Conservation (phyloP, 2,329 filamentous ascomycete species). For the Pyrenophora seminiperda region DNA sequence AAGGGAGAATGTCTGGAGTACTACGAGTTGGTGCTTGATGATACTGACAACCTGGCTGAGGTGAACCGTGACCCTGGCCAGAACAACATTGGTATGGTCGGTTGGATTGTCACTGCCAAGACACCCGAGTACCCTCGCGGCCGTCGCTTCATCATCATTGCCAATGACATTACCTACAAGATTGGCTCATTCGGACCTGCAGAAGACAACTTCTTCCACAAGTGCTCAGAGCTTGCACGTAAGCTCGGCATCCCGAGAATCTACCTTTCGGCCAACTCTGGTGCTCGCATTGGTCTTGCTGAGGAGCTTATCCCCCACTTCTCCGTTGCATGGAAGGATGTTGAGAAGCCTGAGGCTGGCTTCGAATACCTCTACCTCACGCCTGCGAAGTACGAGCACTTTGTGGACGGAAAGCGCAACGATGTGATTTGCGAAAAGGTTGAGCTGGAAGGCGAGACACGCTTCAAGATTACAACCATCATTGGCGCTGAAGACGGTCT, state of each 20-base stretch:
- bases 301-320: slow-evolving; percentile 97
- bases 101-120: slow-evolving; percentile 92
- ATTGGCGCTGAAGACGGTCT: slow-evolving; percentile 93
- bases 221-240: slow-evolving; percentile 94
- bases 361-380: slow-evolving; percentile 98
- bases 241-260: slow-evolving; percentile 95
- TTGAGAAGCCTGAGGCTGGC: slow-evolving; percentile 77
- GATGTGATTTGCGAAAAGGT: slow-evolving; percentile 88
- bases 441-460: slow-evolving; percentile 82
- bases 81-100: slow-evolving; percentile 97
- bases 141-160: slow-evolving; percentile 90
- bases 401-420: slow-evolving; percentile 75
- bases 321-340: slow-evolving; percentile 94
- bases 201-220: slow-evolving; percentile 98
- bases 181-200: slow-evolving; percentile 96
- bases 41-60: slow-evolving; percentile 87
- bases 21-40: slow-evolving; percentile 92
- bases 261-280: slow-evolving; percentile 98
- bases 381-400: slow-evolving; percentile 81
- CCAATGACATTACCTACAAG: slow-evolving; percentile 99
- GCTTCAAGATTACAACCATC: slow-evolving; percentile 92
- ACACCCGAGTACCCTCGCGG: slow-evolving; percentile 95
- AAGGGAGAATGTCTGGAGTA: slow-evolving; percentile 91
- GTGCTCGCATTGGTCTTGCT: slow-evolving; percentile 94
- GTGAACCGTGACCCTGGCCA: slow-evolving; percentile 93